phyloP scores from a whole-genome alignment of 371 early-diverging fungal species.

The Mucor lusitanicus region DNA sequence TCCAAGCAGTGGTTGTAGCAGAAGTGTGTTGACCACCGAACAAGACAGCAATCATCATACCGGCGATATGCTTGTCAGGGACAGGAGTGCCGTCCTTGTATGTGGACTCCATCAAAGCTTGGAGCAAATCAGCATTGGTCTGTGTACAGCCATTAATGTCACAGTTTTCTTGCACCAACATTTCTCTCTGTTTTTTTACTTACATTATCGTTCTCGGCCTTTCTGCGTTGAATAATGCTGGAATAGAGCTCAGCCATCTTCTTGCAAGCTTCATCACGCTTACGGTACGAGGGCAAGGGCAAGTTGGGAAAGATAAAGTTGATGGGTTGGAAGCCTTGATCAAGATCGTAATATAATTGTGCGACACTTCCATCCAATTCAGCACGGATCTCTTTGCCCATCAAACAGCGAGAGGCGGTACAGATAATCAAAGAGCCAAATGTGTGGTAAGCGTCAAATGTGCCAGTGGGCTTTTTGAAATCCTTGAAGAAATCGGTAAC shows the following conservation, averaged over 20 bases:
- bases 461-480: conserved; percentile 33
- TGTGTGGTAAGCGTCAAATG: conserved; percentile 74
- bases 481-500: conserved; percentile 71
- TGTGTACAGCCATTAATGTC: not conserved
- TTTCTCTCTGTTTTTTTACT: conserved; percentile 5
- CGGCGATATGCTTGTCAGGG: conserved; percentile 83
- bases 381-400: conserved; percentile 92
- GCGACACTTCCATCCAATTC: conserved; percentile 77
- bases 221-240: conserved; percentile 80
- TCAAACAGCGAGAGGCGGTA: conserved; percentile 92
- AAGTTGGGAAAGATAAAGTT: conserved; percentile 76
- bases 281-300: conserved; percentile 56
- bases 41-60: conserved; percentile 94
- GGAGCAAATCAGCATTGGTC: conserved; percentile 74
- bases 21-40: conserved; percentile 98
- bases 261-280: conserved; percentile 84
- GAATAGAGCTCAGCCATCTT: conserved; percentile 84
- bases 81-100: conserved; percentile 87
- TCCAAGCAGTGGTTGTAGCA: conserved; percentile 93
- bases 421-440: conserved; percentile 92
- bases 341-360: conserved; percentile 92
- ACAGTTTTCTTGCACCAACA: not conserved
- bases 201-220: conserved; percentile 49
- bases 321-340: conserved; percentile 93
- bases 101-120: conserved; percentile 79